These are phyloP conservation scores for Ceratocystis cacaofunesta DNA, from an alignment of 2,329 filamentous ascomycete species.

Conservation along the genomic window DNA sequence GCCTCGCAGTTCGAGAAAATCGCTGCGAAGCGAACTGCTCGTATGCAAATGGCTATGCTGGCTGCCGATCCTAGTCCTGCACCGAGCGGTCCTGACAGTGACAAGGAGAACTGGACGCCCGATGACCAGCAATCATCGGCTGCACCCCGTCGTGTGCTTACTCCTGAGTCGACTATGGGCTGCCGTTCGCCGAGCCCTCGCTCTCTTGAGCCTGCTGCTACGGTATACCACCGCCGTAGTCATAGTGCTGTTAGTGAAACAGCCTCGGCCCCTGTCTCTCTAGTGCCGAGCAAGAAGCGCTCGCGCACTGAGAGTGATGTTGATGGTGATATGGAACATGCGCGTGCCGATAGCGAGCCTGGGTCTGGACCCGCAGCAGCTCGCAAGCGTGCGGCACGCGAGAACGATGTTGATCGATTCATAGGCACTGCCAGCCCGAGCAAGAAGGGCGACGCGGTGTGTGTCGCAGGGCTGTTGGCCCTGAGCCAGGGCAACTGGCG, in stretches of 20 bases:
- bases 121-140: slow-evolving; percentile 30
- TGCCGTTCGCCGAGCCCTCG: slow-evolving; percentile 23
- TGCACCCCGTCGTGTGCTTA: slow-evolving; percentile 21
- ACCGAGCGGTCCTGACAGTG: slow-evolving; percentile 25
- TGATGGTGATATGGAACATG: background rate
- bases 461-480: slow-evolving; percentile 74
- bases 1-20: slow-evolving; percentile 40
- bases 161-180: slow-evolving; percentile 27
- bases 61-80: slow-evolving; percentile 11
- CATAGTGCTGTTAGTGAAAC: background rate
- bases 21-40: background rate
- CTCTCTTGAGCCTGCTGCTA: too few relatives aligned
- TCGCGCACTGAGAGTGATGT: slow-evolving; percentile 8
- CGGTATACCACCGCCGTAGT: background rate
- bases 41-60: slow-evolving; percentile 8
- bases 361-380: background rate
- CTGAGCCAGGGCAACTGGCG: slow-evolving; percentile 83
- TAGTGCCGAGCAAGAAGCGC: slow-evolving; percentile 16
- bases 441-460: slow-evolving; percentile 71
- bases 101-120: slow-evolving; percentile 83
- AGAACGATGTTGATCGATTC: slow-evolving; percentile 56
- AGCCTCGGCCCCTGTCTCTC: slow-evolving; percentile 12
- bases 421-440: slow-evolving; percentile 56
- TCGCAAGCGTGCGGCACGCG: slow-evolving; percentile 21
- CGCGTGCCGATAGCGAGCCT: background rate